Evolutionary conservation across 2,329 filamentous ascomycete genomes (phyloP).

Genomic region (Aureobasidium sp.): DNA sequence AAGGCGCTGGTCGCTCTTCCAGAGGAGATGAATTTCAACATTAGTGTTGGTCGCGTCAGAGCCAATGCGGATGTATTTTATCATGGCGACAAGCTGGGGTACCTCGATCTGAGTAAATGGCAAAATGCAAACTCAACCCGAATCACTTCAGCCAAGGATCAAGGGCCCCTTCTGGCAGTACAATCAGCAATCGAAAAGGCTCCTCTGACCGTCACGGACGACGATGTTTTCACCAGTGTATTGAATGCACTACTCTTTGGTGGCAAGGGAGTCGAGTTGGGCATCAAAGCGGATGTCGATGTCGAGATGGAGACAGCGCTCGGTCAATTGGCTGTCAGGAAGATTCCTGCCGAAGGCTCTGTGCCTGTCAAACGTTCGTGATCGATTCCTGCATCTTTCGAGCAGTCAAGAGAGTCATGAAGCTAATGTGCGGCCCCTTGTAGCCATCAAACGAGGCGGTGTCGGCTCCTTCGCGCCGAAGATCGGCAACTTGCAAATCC

Average conservation of each 20-base stretch:
- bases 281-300: conserved; percentile 72
- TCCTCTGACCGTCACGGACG: conserved; percentile 73
- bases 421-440: conserved; percentile 24
- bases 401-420: conserved; percentile 11
- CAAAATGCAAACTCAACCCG: conserved; percentile 74
- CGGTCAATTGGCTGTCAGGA: conserved; percentile 70
- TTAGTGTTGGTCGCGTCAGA: conserved; percentile 68
- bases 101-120: conserved; percentile 73
- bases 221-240: conserved; percentile 68
- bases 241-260: conserved; percentile 75
- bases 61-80: conserved; percentile 78
- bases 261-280: conserved; percentile 57
- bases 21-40: conserved; percentile 74
- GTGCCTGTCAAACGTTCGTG: conserved; percentile 91
- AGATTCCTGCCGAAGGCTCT: conserved; percentile 73
- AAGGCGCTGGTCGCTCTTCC: conserved; percentile 71
- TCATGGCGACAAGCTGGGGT: conserved; percentile 66
- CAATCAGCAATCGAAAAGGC: conserved; percentile 68
- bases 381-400: conserved; percentile 15
- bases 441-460: conserved; percentile 28
- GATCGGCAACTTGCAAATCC: conserved; percentile 61
- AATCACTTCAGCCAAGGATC: conserved; percentile 42
- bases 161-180: conserved; percentile 59
- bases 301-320: conserved; percentile 74
- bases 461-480: conserved; percentile 49